Evolutionary conservation across 441 rosid species (phyloP), one percentile per base, ranked within the genome.

Genomic region (Codiaeum variegatum): DNA sequence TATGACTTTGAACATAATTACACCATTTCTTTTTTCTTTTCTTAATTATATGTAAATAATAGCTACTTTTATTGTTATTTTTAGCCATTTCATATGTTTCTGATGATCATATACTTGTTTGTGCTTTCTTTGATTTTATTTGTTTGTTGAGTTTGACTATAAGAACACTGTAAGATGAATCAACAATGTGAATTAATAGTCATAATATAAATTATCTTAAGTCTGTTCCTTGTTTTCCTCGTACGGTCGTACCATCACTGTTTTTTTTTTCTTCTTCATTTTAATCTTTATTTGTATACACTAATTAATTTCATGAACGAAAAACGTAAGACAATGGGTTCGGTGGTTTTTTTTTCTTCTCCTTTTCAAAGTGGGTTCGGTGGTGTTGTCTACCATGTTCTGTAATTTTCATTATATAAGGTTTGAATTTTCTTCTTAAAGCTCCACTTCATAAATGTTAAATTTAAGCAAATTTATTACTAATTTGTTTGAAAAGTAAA

Each of bases 11-110:
- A 71, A 75, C 77, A 60, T 73, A 71, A 82, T 79, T 77, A 78
- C 63, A 73, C 67, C 58, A 69, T 49, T 40, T n/a, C 71, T 75
- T 71, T 81, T 73, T 40, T 60, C 73, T 11, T 32, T 49, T n/a
- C 19, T 76, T 69, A 73, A 65, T 67, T 72, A 67, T 80, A 55
- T 85, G 85, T 79, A 83, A 83, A 85, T 81, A 79, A 69, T 66
- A 80, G 61, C n/a, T 51, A 51, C n/a, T 18, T 51, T 26, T 24
- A 18, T 61, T 61, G 34, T 28, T 18, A n/a, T 5, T 21, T 52
- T 52, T 52, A 1, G 26, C 26, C 12, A 52, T 52, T 52, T 52
- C 26, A 52, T n/a, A 21, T 23, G 7, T n/a, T 40, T 40, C 44
- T 40, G 44, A 40, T 40, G 12, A 11, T 40, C 44, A 0, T 13